Base-by-base conservation (phyloP, 2,329 filamentous ascomycete genomes). In the Colletotrichum sp. region DNA sequence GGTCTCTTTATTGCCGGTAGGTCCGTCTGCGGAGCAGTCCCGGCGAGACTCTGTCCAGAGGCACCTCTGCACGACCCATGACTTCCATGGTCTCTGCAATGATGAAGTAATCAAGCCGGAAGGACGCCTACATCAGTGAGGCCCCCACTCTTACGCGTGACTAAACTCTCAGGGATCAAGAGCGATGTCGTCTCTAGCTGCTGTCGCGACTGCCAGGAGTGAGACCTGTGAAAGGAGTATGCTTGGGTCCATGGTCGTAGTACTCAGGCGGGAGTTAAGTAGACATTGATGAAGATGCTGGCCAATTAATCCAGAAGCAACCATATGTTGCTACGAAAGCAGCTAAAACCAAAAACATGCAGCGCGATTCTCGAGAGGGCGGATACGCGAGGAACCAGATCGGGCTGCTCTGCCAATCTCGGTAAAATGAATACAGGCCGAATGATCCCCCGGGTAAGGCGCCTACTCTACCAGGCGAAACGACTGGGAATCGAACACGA, bases 401-500 rank as follows among this genome's bases (percentile, higher is more conserved):
- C 36, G 8, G 15, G 16, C 16, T 19, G 15, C 36, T 39, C 4
- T 5, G 36, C 36, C 36, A 19, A 39, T 39, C 15, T 39, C 7
- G 15, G 15, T 4, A 1, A 39, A 16, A 1, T 39, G 15, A 39
- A 2, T 5, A 1, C 1, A 19, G 36, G 36, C 1, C 16, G 36
- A 19, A 39, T 39, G 8, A 39, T 0, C 36, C 0, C 36, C 1
- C 9, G 8, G 2, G 16, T 39, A 39, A 5, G 15, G 36, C 36
- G 36, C 5, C 19, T 19, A 8, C 5, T 9, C 15, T 19, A 3
- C 15, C 36, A 39, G 16, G 15, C 8, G 4, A 39, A 9, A 39
- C 2, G 16, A 39, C 36, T 9, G 2, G 19, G 36, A 39, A 19
- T 19, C 0, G 36, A 0, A 8, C 1, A 36, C 34, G 15, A 16